phyloP scores from a whole-genome alignment of 2,329 filamentous ascomycete genomes.

The Huntiella bhutanensis region DNA sequence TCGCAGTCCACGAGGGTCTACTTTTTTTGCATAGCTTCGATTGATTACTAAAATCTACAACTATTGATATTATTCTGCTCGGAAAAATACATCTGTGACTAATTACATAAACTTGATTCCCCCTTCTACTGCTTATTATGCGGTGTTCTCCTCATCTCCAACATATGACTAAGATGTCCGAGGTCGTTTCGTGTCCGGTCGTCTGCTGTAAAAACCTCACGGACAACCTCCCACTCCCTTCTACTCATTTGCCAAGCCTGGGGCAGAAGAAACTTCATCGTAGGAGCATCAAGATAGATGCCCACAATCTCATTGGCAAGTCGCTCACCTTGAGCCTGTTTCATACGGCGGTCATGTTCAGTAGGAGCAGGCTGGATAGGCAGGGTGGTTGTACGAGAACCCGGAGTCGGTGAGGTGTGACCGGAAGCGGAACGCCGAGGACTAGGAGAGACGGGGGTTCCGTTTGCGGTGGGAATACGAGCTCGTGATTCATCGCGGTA shows the following conservation, averaged over 20 bases:
- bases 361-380: conserved; percentile 5
- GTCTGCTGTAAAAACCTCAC: conserved; percentile 46
- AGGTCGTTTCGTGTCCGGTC: conserved; percentile 45
- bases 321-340: conserved; percentile 26
- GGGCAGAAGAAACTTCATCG: conserved; percentile 49
- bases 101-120: no score
- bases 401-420: conserved; percentile 19
- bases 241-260: conserved; percentile 49
- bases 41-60: no score
- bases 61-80: no score
- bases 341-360: conserved; percentile 7
- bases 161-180: conserved; percentile 32
- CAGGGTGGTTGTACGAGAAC: conserved; percentile 11
- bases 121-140: neutral
- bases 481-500: conserved; percentile 40
- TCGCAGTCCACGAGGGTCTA: neutral
- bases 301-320: conserved; percentile 47
- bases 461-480: neutral
- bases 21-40: no score
- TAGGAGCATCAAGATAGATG: conserved; percentile 39
- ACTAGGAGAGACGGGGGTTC: neutral
- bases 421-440: conserved; percentile 10
- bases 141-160: conserved; percentile 23
- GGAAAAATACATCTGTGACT: no score
- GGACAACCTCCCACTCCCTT: conserved; percentile 58